Evolutionary conservation across 345 rosid species (phyloP), one percentile per base, ranked within the genome.

Genomic region (Gynandropsis gynandra): DNA sequence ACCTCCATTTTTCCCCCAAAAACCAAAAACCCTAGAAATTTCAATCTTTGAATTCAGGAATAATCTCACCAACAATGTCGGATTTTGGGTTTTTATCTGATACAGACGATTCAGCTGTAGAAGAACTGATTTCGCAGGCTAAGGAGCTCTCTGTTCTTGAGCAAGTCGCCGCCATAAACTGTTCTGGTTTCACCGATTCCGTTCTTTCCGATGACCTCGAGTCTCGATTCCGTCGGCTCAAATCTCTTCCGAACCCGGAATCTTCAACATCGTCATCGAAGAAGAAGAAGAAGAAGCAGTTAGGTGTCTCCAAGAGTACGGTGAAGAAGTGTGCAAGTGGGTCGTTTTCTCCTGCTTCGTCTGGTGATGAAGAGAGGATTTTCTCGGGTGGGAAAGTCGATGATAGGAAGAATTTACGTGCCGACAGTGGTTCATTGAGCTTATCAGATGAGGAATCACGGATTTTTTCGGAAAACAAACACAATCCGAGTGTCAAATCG

Each of bases 51-150:
- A 5, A 13, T 20, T 20, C 8, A 42, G 9, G 19, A 42, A 6
- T 10, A 9, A 20, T 36, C 47, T 9, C 10, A n/a, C 0, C 13
- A 46, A 31, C 0, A 54, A 85, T 88, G 97, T 82, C 75, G 13
- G 87, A 82, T 70, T 72, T 75, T 47, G 77, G 80, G 41, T 55
- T 51, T 65, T 64, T 81, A 1, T 85, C 92, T 0, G 89, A 88
- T 60, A 74, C 92, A 10, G 97, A 88, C 38, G 92, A 85, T 20
- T 75, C 92, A 17, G 85, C 85, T 1, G 82, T 80, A 5, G 95
- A 88, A 14, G 89, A 85, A 8, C 73, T 88, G 18, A 52, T 85
- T 50, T 74, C 95, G 1, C 92, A 80, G 60, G 53, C 82, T 0
- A 63, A 74, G 64, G 95, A 88, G 34, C 87, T 85, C 44, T 77